These are phyloP conservation scores for Chaetomiaceae sp. DNA, from an alignment of 2,329 filamentous ascomycete genomes.

Conservation along the genomic window DNA sequence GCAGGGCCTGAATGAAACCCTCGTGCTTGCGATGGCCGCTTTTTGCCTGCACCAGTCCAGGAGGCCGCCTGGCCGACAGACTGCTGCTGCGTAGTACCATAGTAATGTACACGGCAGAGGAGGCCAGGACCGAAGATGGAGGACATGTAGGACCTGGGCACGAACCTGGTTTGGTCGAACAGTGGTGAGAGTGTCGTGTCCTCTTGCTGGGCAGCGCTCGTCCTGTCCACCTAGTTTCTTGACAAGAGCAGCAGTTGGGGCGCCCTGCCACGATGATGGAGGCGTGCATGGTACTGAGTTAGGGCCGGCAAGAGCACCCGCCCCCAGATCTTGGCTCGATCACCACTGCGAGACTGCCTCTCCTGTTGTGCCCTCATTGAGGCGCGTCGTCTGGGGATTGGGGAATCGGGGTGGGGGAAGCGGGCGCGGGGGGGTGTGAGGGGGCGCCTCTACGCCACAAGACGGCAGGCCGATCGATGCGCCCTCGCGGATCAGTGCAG, in stretches of 20 bases:
- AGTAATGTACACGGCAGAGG: neutral
- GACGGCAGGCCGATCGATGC: constrained; percentile 6
- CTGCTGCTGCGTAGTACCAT: too few relatives aligned
- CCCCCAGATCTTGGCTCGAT: constrained; percentile 10
- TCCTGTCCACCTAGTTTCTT: too few relatives aligned
- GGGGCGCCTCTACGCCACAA: constrained; percentile 7
- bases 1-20: constrained; percentile 21
- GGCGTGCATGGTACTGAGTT: too few relatives aligned
- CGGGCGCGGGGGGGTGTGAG: neutral
- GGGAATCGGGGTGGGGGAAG: neutral
- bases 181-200: constrained; percentile 9
- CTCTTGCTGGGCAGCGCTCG: too few relatives aligned
- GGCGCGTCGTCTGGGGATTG: constrained; percentile 2
- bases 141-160: constrained; percentile 1
- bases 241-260: too few relatives aligned
- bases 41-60: neutral
- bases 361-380: too few relatives aligned
- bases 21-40: constrained; percentile 4
- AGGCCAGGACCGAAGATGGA: too few relatives aligned
- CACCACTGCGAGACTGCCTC: too few relatives aligned
- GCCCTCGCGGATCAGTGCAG: constrained; percentile 15
- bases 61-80: neutral
- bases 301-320: constrained; percentile 10
- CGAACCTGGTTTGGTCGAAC: constrained; percentile 1
- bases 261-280: neutral